These are phyloP conservation scores for Ziziphus jujuba DNA, from an alignment of 306 rosid species.

Conservation along the genomic window DNA sequence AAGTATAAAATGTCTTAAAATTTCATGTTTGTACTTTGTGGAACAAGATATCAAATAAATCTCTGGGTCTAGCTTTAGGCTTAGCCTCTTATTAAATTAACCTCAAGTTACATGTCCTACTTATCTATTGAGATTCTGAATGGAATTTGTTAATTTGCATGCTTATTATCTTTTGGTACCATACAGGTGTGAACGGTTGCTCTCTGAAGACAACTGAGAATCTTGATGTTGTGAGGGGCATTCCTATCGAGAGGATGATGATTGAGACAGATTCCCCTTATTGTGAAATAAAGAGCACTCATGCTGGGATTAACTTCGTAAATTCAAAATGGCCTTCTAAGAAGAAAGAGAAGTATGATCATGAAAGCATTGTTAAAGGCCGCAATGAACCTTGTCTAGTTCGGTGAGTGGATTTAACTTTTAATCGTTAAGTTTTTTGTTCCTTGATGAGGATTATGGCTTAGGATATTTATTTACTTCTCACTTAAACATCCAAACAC, in stretches of 20 bases:
- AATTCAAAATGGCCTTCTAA: constrained; percentile 80
- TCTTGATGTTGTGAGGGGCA: constrained; percentile 73
- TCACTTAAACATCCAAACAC: too few species aligned
- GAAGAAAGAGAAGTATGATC: constrained; percentile 91
- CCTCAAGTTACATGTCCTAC: neutral
- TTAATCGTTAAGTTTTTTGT: neutral
- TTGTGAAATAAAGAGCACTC: constrained; percentile 89
- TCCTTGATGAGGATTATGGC: neutral
- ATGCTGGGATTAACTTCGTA: constrained; percentile 79
- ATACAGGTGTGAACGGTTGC: constrained; percentile 88
- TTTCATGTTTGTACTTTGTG: too few species aligned
- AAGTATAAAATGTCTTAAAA: too few species aligned
- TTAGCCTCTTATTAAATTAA: neutral
- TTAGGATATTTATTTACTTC: too few species aligned
- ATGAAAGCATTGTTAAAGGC: constrained; percentile 71
- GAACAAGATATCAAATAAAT: too few species aligned
- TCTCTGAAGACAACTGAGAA: constrained; percentile 78
- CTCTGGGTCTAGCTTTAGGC: too few species aligned
- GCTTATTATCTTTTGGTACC: constrained; percentile 12
- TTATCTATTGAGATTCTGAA: neutral
- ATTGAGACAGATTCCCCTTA: constrained; percentile 96
- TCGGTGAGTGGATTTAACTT: constrained; percentile 44
- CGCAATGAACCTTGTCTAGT: constrained; percentile 96
- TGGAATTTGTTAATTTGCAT: constrained; percentile 19
- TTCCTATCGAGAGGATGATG: constrained; percentile 86